phyloP scores from a whole-genome alignment of 129 eudicot genomes.

The Lactuca saligna region DNA sequence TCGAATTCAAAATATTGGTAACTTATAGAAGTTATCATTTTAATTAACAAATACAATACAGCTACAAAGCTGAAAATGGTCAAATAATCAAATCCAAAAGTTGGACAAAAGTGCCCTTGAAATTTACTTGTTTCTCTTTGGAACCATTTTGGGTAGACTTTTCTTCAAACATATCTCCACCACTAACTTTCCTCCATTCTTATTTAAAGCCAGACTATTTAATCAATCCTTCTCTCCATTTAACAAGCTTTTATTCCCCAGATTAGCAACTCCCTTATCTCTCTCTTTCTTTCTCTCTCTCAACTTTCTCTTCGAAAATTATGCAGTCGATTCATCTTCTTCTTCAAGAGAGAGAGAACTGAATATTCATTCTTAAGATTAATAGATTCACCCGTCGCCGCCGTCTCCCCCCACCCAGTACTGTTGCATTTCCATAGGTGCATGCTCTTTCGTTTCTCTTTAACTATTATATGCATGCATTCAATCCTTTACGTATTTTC shows the following conservation, averaged over 20 bases:
- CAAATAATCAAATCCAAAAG: not conserved
- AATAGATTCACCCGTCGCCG: constrained; percentile 17
- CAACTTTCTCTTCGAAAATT: constrained; percentile 13
- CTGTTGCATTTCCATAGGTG: constrained; percentile 25
- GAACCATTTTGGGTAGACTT: constrained; percentile 8
- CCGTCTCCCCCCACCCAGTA: not conserved
- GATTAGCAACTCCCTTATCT: constrained; percentile 17
- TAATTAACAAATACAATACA: too few species aligned
- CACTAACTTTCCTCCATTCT: constrained; percentile 8
- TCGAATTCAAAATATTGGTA: not conserved
- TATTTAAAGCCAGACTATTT: constrained; percentile 9
- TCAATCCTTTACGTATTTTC: constrained; percentile 6
- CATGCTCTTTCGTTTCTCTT: constrained; percentile 1
- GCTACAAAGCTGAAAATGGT: not conserved
- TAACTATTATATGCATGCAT: constrained; percentile 15
- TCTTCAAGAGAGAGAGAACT: constrained; percentile 39
- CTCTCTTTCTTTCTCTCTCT: constrained; percentile 19
- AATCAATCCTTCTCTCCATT: constrained; percentile 10
- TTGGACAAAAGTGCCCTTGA: not conserved
- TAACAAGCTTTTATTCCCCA: constrained; percentile 14
- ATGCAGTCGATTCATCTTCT: constrained; percentile 29
- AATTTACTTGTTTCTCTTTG: not conserved
- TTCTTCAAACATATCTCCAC: constrained; percentile 12
- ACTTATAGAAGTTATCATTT: not conserved
- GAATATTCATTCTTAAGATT: constrained; percentile 28